Conservation (phyloP, 75 land plant genomes). For the Selaginella tamariscina region DNA sequence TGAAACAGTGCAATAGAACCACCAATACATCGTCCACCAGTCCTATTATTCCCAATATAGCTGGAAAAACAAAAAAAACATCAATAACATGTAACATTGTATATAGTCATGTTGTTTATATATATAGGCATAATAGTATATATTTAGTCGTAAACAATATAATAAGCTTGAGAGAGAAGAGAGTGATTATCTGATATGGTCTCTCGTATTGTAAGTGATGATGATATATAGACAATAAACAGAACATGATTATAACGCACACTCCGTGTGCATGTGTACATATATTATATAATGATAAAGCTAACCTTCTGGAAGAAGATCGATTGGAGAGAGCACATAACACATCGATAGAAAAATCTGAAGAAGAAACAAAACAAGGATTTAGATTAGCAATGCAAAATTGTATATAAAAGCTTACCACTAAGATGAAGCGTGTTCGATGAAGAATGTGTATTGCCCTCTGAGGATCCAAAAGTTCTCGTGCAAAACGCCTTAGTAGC, state of each 20-base stretch:
- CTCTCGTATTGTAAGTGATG: too few relatives aligned
- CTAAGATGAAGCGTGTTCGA: constrained; percentile 48
- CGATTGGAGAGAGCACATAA: constrained; percentile 74
- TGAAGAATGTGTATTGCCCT: constrained; percentile 71
- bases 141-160: too few relatives aligned
- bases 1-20: constrained; percentile 52
- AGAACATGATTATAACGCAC: too few relatives aligned
- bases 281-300: too few relatives aligned
- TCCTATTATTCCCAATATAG: constrained; percentile 60
- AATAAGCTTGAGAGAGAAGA: too few relatives aligned
- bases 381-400: background rate
- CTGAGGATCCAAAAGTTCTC: constrained; percentile 74
- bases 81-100: background rate
- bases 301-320: constrained; percentile 91
- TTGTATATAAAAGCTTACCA: constrained; percentile 26
- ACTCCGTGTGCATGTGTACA: too few relatives aligned
- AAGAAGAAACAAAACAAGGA: background rate
- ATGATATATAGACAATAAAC: too few relatives aligned
- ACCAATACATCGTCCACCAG: constrained; percentile 71
- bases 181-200: too few relatives aligned
- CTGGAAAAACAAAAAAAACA: constrained; percentile 24
- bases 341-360: constrained; percentile 46
- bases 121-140: too few relatives aligned
- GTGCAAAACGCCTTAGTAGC: constrained; percentile 53
- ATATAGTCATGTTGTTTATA: too few relatives aligned